These are phyloP conservation scores for Ogataea ganodermae DNA, from an alignment of 805 yeast genomes.

Conservation along the genomic window DNA sequence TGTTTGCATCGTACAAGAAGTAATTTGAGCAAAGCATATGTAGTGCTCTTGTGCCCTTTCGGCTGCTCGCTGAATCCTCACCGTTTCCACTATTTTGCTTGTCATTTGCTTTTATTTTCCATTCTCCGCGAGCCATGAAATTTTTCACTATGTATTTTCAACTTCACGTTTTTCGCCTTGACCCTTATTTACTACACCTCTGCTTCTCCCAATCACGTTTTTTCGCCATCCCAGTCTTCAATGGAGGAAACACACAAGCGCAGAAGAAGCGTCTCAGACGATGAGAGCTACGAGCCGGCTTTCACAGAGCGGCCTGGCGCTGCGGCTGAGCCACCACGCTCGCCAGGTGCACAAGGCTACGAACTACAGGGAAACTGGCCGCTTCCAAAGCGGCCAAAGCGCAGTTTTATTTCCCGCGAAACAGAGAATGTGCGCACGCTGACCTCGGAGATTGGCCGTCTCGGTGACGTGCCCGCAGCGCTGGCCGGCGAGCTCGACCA, in stretches of 20 bases:
- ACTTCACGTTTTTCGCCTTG: background rate
- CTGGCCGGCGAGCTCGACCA: constrained; percentile 56
- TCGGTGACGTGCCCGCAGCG: constrained; percentile 51
- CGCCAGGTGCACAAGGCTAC: constrained; percentile 1
- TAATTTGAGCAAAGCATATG: too few relatives aligned
- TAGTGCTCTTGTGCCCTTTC: too few relatives aligned
- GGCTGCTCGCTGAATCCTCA: too few relatives aligned
- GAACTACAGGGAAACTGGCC: background rate
- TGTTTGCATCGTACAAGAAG: too few relatives aligned
- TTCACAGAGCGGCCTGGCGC: constrained; percentile 6
- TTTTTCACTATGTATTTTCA: background rate
- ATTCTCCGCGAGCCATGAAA: background rate
- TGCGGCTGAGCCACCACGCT: background rate
- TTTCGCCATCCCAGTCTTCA: background rate
- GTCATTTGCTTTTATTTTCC: background rate
- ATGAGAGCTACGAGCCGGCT: constrained; percentile 24
- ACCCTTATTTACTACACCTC: background rate
- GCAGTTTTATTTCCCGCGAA: constrained; percentile 22
- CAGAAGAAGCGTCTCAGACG: constrained; percentile 21
- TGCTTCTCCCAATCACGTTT: background rate
- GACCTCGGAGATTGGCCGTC: constrained; percentile 52
- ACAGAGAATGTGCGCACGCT: constrained; percentile 46
- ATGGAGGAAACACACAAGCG: constrained; percentile 21
- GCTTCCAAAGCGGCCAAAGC: constrained; percentile 17
- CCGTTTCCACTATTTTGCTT: too few relatives aligned